phyloP scores from a whole-genome alignment of 495 filamentous ascomycete genomes.

The Xylaria longipes region DNA sequence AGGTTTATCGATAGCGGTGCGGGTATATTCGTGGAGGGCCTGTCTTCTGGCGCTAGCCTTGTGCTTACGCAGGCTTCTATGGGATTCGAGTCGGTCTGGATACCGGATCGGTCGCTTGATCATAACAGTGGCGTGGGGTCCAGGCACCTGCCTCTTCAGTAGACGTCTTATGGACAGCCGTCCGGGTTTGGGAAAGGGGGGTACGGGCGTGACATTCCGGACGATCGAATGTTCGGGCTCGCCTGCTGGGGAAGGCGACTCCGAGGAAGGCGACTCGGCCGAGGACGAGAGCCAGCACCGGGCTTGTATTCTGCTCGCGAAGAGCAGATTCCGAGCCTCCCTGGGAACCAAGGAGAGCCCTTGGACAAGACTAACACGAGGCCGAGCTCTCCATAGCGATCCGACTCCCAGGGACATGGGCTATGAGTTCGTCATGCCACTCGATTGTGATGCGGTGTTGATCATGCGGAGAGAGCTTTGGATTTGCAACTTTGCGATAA shows the following conservation, averaged over 20 bases:
- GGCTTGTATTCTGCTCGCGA: slow-evolving; percentile 9
- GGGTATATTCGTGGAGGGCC: slow-evolving; percentile 7
- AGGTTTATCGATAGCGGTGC: slow-evolving; percentile 1
- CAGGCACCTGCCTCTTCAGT: background rate
- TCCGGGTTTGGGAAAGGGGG: too few relatives aligned
- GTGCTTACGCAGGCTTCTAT: slow-evolving; percentile 30
- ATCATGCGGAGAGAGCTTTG: background rate
- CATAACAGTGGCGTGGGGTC: background rate
- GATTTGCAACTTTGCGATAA: slow-evolving; percentile 6
- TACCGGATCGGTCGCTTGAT: slow-evolving; percentile 3
- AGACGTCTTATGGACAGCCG: background rate
- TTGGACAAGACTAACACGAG: slow-evolving; percentile 28
- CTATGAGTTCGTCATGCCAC: slow-evolving; percentile 41
- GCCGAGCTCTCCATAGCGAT: slow-evolving; percentile 44
- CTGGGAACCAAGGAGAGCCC: slow-evolving; percentile 46
- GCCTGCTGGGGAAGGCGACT: background rate
- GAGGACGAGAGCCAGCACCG: slow-evolving; percentile 20
- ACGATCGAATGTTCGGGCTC: background rate
- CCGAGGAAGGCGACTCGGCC: background rate
- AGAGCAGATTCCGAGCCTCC: slow-evolving; percentile 31
- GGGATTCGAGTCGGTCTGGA: background rate
- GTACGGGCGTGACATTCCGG: too few relatives aligned
- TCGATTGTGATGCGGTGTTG: slow-evolving; percentile 11
- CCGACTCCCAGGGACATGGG: slow-evolving; percentile 53
- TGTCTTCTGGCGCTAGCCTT: slow-evolving; percentile 28